Evolutionary conservation across 208 protist species (phyloP).

Genomic region (Leishmania amazonensis): DNA sequence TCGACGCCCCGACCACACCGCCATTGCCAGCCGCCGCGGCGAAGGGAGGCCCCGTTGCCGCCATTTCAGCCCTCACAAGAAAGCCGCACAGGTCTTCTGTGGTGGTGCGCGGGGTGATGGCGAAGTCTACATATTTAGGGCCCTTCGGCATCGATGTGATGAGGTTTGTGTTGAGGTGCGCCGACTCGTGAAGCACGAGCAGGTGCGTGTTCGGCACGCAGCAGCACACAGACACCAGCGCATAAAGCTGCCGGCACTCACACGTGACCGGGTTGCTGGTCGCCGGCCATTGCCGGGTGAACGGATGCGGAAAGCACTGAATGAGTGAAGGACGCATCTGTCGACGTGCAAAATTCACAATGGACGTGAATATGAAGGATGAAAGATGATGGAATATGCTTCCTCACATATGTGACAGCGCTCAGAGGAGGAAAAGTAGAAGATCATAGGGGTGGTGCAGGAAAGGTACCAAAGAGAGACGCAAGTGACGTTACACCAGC

Average conservation of each 20-base stretch:
- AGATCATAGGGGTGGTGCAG: background rate
- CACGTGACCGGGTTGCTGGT: slow-evolving; percentile 76
- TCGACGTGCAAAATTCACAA: background rate
- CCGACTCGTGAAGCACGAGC: slow-evolving; percentile 75
- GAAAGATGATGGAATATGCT: background rate
- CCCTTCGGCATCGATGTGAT: slow-evolving; percentile 83
- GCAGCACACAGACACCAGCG: slow-evolving; percentile 83
- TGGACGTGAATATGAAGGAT: background rate
- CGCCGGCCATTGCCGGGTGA: slow-evolving; percentile 77
- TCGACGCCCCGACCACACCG: slow-evolving; percentile 1
- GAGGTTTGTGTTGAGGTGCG: slow-evolving; percentile 44
- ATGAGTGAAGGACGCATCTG: slow-evolving; percentile 57
- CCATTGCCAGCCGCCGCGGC: slow-evolving; percentile 7
- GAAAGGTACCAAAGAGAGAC: background rate
- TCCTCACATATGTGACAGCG: background rate
- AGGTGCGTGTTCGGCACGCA: slow-evolving; percentile 80
- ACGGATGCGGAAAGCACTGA: slow-evolving; percentile 84
- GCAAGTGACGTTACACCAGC: background rate
- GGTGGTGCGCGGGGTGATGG: slow-evolving; percentile 60
- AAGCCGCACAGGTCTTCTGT: slow-evolving; percentile 69
- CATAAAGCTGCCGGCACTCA: slow-evolving; percentile 87
- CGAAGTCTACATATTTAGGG: slow-evolving; percentile 79
- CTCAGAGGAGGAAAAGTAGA: background rate
- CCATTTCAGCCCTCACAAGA: slow-evolving; percentile 59
- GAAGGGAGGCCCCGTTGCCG: slow-evolving; percentile 14